Conservation (phyloP, 2,329 filamentous ascomycete species). For the Didymella lethalis region DNA sequence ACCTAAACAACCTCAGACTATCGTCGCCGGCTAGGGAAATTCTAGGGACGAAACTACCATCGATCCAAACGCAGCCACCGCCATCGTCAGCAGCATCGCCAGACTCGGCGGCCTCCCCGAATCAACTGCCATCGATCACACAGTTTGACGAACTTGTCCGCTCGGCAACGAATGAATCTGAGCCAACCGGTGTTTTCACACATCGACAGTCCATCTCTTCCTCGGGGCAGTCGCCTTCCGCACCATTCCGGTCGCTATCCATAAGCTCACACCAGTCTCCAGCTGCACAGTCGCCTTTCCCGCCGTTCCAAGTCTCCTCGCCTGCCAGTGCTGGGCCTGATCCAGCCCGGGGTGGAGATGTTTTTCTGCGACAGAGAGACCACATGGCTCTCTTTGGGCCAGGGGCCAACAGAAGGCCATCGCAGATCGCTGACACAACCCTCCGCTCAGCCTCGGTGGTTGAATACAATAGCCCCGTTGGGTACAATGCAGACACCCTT, state of each 20-base stretch:
- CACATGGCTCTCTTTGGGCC: slow-evolving; percentile 38
- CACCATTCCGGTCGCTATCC: slow-evolving; percentile 42
- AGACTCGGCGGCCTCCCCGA: slow-evolving; percentile 39
- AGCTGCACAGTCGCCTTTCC: slow-evolving; percentile 33
- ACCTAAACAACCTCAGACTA: slow-evolving; percentile 45
- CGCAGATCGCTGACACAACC: slow-evolving; percentile 48
- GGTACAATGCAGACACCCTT: slow-evolving; percentile 41
- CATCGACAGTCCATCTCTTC: slow-evolving; percentile 51
- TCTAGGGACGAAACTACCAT: slow-evolving; percentile 45
- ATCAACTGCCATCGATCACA: slow-evolving; percentile 45
- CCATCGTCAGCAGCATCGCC: slow-evolving; percentile 35
- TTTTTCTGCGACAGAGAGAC: slow-evolving; percentile 43
- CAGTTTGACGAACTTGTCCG: slow-evolving; percentile 48
- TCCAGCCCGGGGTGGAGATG: slow-evolving; percentile 35
- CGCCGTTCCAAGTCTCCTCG: slow-evolving; percentile 43
- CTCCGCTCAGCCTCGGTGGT: slow-evolving; percentile 44
- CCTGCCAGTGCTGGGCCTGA: slow-evolving; percentile 43
- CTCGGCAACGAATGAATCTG: slow-evolving; percentile 41
- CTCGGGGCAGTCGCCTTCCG: slow-evolving; percentile 47
- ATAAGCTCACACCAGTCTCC: slow-evolving; percentile 45
- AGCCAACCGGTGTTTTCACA: slow-evolving; percentile 36
- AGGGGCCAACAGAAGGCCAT: slow-evolving; percentile 40
- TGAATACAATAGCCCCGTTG: slow-evolving; percentile 50
- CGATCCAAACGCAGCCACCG: slow-evolving; percentile 44
- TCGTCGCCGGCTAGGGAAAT: slow-evolving; percentile 41